phyloP scores from a whole-genome alignment of 1,139 yeast species.

The Candida sanyaensis region DNA sequence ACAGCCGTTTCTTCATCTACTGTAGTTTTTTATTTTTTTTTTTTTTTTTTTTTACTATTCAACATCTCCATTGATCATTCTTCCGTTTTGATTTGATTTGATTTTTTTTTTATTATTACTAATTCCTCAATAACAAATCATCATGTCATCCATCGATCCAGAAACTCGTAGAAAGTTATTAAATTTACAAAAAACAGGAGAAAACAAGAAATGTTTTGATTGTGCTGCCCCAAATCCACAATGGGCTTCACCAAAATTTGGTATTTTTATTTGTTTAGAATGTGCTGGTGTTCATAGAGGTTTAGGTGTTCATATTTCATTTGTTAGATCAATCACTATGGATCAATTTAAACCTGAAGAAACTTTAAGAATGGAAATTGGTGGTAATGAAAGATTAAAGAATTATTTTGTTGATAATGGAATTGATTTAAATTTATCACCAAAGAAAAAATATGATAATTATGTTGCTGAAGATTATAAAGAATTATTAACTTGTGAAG shows the following conservation, averaged over 20 bases:
- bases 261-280: constrained; percentile 92
- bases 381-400: constrained; percentile 83
- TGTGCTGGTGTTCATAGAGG: constrained; percentile 98
- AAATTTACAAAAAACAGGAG: constrained; percentile 76
- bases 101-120: neutral
- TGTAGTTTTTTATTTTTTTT: no score
- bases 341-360: constrained; percentile 96
- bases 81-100: constrained; percentile 38
- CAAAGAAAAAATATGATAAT: constrained; percentile 78
- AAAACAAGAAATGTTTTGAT: constrained; percentile 89
- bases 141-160: constrained; percentile 67
- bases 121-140: neutral
- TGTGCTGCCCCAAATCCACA: constrained; percentile 96
- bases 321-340: constrained; percentile 95
- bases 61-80: neutral
- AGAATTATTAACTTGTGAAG: constrained; percentile 70
- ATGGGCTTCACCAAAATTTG: constrained; percentile 99
- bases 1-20: neutral
- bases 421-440: constrained; percentile 63
- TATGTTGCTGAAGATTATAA: constrained; percentile 94
- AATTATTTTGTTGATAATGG: constrained; percentile 73
- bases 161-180: constrained; percentile 83
- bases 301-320: constrained; percentile 93
- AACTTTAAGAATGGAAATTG: constrained; percentile 85
- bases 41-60: no score